Evolutionary conservation across 495 filamentous ascomycete species (phyloP).

Genomic region (Tetracladium marchalianum): DNA sequence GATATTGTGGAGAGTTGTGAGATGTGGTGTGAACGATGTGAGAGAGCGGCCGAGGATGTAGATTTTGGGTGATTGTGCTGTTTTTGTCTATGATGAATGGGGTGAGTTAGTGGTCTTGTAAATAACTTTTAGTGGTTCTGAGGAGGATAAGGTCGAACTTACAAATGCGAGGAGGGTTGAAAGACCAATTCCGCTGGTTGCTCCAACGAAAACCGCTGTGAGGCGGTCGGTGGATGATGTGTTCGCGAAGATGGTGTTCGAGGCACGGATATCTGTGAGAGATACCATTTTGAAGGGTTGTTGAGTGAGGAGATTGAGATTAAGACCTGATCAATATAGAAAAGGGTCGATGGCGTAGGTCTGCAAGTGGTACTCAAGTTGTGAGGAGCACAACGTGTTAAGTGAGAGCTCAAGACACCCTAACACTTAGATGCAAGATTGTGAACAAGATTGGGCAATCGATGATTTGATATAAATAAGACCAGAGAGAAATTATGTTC

Average conservation of each 20-base stretch:
- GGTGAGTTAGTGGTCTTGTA: too few species aligned
- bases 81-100: conserved; percentile 12
- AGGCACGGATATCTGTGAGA: conserved; percentile 14
- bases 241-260: conserved; percentile 11
- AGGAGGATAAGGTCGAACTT: not conserved
- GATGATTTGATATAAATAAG: not conserved
- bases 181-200: conserved; percentile 33
- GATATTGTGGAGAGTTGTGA: conserved; percentile 20
- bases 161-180: conserved; percentile 29
- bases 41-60: conserved; percentile 37
- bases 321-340: not conserved
- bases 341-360: not conserved
- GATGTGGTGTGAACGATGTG: conserved; percentile 21
- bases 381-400: too few species aligned
- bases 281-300: conserved; percentile 14
- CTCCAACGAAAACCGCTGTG: conserved; percentile 27
- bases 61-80: conserved; percentile 10
- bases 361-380: not conserved
- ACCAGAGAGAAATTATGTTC: too few species aligned
- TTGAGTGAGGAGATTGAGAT: not conserved
- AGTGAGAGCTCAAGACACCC: too few species aligned
- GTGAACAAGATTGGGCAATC: too few species aligned
- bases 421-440: too few species aligned
- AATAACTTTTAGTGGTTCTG: too few species aligned
- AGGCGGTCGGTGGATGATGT: conserved; percentile 2